phyloP scores from a whole-genome alignment of 768 basidiomycete genomes.

The Sutorius australiensis region DNA sequence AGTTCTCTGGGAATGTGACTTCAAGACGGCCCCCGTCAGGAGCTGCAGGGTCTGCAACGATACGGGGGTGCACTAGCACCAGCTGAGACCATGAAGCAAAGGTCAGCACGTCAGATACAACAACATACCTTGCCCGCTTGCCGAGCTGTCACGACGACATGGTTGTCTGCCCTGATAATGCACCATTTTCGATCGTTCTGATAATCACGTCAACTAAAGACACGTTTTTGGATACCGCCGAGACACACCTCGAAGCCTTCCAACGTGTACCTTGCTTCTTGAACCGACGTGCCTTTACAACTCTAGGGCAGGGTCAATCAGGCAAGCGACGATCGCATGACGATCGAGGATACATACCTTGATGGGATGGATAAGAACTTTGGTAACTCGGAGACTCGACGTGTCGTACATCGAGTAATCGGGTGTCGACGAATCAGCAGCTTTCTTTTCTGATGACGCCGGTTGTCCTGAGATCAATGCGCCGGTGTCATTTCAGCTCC shows the following conservation, averaged over 20 bases:
- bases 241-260: constrained; percentile 61
- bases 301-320: constrained; percentile 44
- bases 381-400: constrained; percentile 43
- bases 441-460: not conserved
- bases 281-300: constrained; percentile 64
- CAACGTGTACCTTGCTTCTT: constrained; percentile 50
- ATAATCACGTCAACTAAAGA: not conserved
- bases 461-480: constrained; percentile 8
- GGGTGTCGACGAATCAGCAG: not conserved
- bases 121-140: constrained; percentile 51
- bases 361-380: constrained; percentile 64
- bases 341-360: constrained; percentile 41
- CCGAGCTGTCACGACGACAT: constrained; percentile 63
- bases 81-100: constrained; percentile 40
- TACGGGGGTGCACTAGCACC: constrained; percentile 59
- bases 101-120: not conserved
- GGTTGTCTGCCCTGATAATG: constrained; percentile 53
- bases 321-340: not conserved
- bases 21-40: constrained; percentile 47
- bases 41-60: constrained; percentile 44
- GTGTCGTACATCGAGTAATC: constrained; percentile 27
- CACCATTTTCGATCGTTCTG: constrained; percentile 74
- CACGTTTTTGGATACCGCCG: not conserved
- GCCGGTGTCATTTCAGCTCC: not conserved
- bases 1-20: constrained; percentile 57